These are phyloP conservation scores for Kingdonia uniflora DNA, from an alignment of 164 flowering plant species.

Conservation along the genomic window DNA sequence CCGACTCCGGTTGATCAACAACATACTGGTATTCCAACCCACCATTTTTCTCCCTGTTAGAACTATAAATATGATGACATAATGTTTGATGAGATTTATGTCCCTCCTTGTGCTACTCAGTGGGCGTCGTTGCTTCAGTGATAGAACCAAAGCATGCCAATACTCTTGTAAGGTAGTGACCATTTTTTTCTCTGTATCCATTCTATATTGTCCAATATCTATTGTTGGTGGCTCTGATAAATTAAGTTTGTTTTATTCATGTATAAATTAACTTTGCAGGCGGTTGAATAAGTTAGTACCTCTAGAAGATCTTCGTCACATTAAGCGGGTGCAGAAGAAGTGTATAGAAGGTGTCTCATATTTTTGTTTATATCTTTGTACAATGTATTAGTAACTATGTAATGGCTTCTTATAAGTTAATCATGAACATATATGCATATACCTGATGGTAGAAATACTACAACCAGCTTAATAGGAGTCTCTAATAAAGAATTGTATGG, in stretches of 20 bases:
- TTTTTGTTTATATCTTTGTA: too few species aligned
- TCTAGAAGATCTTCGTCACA: conserved; percentile 67
- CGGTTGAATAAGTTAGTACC: conserved; percentile 59
- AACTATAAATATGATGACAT: background rate
- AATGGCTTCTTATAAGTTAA: too few species aligned
- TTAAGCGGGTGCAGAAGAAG: conserved; percentile 57
- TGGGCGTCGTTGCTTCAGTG: conserved; percentile 46
- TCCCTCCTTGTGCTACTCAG: conserved; percentile 18
- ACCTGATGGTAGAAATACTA: too few species aligned
- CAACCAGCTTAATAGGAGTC: too few species aligned
- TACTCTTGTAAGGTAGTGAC: conserved; percentile 50
- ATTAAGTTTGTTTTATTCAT: background rate
- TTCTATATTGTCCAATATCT: background rate
- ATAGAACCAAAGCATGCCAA: conserved; percentile 67
- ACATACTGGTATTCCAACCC: conserved; percentile 44
- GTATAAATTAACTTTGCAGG: conserved; percentile 21
- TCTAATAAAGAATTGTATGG: too few species aligned
- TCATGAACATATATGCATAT: too few species aligned
- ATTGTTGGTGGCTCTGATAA: background rate
- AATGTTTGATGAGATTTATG: conserved; percentile 4
- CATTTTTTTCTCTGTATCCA: background rate
- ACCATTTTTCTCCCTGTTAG: background rate
- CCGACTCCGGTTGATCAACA: conserved; percentile 36
- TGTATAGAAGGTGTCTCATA: conserved; percentile 24
- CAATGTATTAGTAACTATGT: too few species aligned